Conservation (phyloP, 2,329 filamentous ascomycete species). For the Salinomyces thailandicus region DNA sequence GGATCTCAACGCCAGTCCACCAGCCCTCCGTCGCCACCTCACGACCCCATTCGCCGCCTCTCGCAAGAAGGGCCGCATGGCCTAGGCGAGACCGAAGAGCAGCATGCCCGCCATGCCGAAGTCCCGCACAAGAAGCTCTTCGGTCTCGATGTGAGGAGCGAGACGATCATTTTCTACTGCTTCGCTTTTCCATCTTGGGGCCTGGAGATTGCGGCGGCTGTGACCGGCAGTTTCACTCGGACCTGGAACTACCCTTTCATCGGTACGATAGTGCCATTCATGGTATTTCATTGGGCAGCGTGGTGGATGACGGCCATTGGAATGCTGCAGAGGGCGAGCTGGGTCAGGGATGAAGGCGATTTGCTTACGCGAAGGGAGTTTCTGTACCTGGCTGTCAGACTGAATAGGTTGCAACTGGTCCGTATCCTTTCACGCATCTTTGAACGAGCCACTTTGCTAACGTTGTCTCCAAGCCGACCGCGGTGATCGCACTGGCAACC, state of each 20-base stretch:
- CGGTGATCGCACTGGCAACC: slow-evolving; percentile 21
- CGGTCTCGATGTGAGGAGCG: slow-evolving; percentile 17
- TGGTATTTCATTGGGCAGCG: slow-evolving; percentile 23
- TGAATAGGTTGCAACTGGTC: slow-evolving; percentile 25
- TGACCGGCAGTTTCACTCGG: slow-evolving; percentile 12
- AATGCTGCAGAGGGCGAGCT: slow-evolving; percentile 26
- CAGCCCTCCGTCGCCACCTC: not conserved
- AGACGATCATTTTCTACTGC: slow-evolving; percentile 22
- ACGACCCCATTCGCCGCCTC: slow-evolving; percentile 5
- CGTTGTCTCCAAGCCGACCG: slow-evolving; percentile 16
- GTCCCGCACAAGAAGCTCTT: slow-evolving; percentile 18
- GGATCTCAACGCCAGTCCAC: not conserved
- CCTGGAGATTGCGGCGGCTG: slow-evolving; percentile 21
- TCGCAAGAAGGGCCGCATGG: slow-evolving; percentile 8
- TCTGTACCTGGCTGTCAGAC: slow-evolving; percentile 22
- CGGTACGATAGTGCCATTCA: slow-evolving; percentile 14
- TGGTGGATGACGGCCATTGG: slow-evolving; percentile 25
- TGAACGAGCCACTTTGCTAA: slow-evolving; percentile 2
- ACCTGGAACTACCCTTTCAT: slow-evolving; percentile 18
- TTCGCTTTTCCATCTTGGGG: slow-evolving; percentile 20
- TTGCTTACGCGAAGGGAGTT: slow-evolving; percentile 23
- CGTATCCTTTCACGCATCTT: slow-evolving; percentile 6
- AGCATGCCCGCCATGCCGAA: slow-evolving; percentile 18
- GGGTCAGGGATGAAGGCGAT: slow-evolving; percentile 24
- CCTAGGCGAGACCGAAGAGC: slow-evolving; percentile 20